These are phyloP conservation scores for Fusarium annulatum DNA, from an alignment of 2,329 filamentous ascomycete genomes.

Conservation along the genomic window DNA sequence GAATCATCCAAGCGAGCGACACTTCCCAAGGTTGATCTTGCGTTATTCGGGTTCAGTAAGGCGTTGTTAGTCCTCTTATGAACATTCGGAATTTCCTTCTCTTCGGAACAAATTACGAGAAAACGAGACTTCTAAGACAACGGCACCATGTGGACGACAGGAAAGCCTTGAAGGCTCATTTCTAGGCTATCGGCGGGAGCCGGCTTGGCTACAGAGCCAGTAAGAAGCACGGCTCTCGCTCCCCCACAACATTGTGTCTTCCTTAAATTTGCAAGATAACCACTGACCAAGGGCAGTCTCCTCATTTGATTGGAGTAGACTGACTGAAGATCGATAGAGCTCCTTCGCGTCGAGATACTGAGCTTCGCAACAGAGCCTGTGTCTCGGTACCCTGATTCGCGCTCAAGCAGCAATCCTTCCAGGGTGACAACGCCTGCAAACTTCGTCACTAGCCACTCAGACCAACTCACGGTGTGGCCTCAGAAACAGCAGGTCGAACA, in stretches of 20 bases:
- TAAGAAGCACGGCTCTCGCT: constrained; percentile 12
- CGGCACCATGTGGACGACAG: neutral
- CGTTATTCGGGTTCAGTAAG: neutral
- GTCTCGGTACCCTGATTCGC: constrained; percentile 8
- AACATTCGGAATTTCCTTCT: neutral
- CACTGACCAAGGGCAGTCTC: neutral
- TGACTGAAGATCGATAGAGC: constrained; percentile 6
- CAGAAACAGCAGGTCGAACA: constrained; percentile 34
- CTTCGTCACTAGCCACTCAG: constrained; percentile 11
- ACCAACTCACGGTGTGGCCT: constrained; percentile 29
- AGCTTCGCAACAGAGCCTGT: neutral
- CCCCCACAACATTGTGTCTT: constrained; percentile 14
- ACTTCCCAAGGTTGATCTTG: neutral
- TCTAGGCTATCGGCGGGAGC: constrained; percentile 34
- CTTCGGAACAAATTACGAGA: neutral
- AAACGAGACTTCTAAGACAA: constrained; percentile 1
- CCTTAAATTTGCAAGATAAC: neutral
- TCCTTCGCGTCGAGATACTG: neutral
- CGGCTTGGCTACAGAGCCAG: constrained; percentile 27
- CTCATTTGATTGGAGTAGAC: constrained; percentile 9
- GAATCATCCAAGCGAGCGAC: neutral
- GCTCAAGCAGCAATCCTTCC: neutral
- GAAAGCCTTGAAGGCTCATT: neutral
- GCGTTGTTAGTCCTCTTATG: neutral
- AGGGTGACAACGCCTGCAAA: constrained; percentile 4